Evolutionary conservation across 805 yeast genomes (phyloP).

Genomic region (Cyberlindnera lachancei): DNA sequence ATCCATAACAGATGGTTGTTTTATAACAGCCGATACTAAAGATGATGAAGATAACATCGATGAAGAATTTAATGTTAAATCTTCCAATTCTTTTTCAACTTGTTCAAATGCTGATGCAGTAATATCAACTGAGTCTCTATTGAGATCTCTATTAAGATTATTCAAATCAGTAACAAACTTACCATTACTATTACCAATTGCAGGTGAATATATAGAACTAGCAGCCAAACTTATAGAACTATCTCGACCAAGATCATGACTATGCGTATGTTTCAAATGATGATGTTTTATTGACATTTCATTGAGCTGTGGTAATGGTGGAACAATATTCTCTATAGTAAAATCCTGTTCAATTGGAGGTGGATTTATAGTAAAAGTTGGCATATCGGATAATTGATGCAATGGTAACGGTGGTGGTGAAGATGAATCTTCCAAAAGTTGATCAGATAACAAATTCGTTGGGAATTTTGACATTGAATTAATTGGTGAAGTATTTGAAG

Average conservation of each 20-base stretch:
- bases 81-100: constrained; percentile 14
- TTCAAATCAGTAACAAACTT: background rate
- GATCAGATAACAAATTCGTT: too few relatives aligned
- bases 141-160: background rate
- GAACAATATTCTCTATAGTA: too few relatives aligned
- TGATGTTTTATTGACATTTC: too few relatives aligned
- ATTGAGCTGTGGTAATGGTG: too few relatives aligned
- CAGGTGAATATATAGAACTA: constrained; percentile 7
- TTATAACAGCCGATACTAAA: too few relatives aligned
- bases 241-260: background rate
- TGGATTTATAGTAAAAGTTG: constrained; percentile 1
- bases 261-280: too few relatives aligned
- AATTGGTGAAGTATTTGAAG: constrained; percentile 1
- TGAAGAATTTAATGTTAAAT: constrained; percentile 11
- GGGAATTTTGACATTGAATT: constrained; percentile 1
- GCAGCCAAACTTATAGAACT: constrained; percentile 5
- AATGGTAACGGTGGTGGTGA: constrained; percentile 3
- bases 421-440: background rate
- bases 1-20: too few relatives aligned
- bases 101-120: constrained; percentile 13
- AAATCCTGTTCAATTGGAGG: background rate
- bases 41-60: too few relatives aligned
- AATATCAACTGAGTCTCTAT: background rate
- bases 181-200: background rate
- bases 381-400: background rate